Evolutionary conservation across 192 early-diverging fungal species (phyloP), one percentile per base, ranked within the genome.

Genomic region (Mortierella claussenii): DNA sequence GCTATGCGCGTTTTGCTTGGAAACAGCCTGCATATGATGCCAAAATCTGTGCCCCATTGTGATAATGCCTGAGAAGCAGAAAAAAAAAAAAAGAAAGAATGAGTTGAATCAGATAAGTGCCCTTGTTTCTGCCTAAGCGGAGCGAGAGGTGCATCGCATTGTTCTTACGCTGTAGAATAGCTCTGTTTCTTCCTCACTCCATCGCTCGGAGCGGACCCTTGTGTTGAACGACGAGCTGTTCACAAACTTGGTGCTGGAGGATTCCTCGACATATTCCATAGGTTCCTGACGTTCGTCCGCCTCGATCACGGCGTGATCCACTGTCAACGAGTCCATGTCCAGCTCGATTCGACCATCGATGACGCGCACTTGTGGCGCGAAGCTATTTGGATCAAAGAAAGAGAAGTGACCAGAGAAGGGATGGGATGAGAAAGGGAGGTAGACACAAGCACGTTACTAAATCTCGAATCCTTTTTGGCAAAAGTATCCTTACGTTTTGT

Each of bases 11-110:
- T 68, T 40, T 81, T 81, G 26, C 37, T 56, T 15, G 58, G 55
- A 46, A 82, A 82, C 31, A 70, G 23, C 57, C 59, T 60, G 15
- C 60, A 67, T 15, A 82, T 82, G 24, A 82, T 82, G 4, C 70
- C 76, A 54, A 82, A 82, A 50, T 82, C 81, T 15, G 81, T 82
- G n/a, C 81, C 81, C 81, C 81, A 82, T 55, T 69, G 75, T 28
- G 81, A 65, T 4, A 82, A 34, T 15, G 68, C 76, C 81, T 82
- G 57, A n/a, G n/a, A n/a, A n/a, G n/a, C n/a, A n/a, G n/a, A n/a
- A n/a, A n/a, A n/a, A n/a, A n/a, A n/a, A n/a, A n/a, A n/a, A n/a
- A n/a, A n/a, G n/a, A n/a, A n/a, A n/a, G n/a, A n/a, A n/a, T n/a
- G n/a, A n/a, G n/a, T n/a, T n/a, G n/a, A n/a, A 26, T 49, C 17